Percentiles rank a stretch among this genome's conserved stretches.
Conservation (phyloP, 2,329 filamentous ascomycete species). For the Aspergillus texensis region DNA sequence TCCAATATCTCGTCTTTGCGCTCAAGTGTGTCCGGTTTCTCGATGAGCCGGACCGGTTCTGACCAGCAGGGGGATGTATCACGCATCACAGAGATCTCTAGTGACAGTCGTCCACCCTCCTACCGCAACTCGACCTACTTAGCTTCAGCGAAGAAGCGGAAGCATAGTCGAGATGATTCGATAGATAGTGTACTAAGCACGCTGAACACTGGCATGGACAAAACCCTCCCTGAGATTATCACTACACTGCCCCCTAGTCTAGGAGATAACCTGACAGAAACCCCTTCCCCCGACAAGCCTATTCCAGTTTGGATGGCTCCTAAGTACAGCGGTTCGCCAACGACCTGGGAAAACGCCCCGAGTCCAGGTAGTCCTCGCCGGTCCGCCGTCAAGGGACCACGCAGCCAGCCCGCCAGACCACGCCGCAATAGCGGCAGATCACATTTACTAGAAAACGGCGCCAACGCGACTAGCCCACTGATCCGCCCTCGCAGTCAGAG, state of each 20-base stretch:
- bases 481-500: conserved; percentile 14
- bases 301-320: conserved; percentile 29
- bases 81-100: conserved; percentile 11
- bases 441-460: conserved; percentile 20
- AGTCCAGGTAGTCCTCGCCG: conserved; percentile 34
- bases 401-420: conserved; percentile 31
- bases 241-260: conserved; percentile 27
- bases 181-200: conserved; percentile 16
- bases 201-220: conserved; percentile 19
- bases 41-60: conserved; percentile 20
- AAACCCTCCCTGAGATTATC: conserved; percentile 27
- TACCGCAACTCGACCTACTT: conserved; percentile 28
- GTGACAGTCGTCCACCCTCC: conserved; percentile 7
- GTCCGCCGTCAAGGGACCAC: conserved; percentile 37
- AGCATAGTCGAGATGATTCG: conserved; percentile 19
- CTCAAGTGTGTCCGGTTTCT: conserved; percentile 21
- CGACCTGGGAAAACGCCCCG: conserved; percentile 27
- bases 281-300: conserved; percentile 34
- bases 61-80: conserved; percentile 12
- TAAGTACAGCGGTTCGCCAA: conserved; percentile 25
- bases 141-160: conserved; percentile 30
- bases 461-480: conserved; percentile 9
- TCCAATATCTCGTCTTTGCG: conserved; percentile 19
- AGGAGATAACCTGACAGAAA: conserved; percentile 26
- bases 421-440: conserved; percentile 25